Evolutionary conservation across 495 filamentous ascomycete species (phyloP), one percentile per base, ranked within the genome.

Genomic region (Apiosordaria backusii): DNA sequence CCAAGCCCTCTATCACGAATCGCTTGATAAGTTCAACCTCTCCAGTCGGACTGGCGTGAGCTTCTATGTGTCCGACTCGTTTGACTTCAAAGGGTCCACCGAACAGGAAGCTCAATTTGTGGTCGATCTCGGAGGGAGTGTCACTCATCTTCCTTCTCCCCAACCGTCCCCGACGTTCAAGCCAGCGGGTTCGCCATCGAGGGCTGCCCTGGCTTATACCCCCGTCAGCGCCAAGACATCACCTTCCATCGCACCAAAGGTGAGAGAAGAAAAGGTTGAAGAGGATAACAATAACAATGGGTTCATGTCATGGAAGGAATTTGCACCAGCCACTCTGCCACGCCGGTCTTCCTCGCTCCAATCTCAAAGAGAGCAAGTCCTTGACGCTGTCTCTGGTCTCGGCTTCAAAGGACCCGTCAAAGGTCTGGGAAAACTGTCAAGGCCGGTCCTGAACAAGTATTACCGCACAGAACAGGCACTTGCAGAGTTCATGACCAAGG

Each of bases 391-490:
- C 4, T 61, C 59, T 27, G 10, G 24, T 27, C 27, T 61, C 3
- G 57, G 57, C 19, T 24, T 61, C 15, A 61, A 61, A 3, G 52
- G 52, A 7, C 52, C 52, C 7, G 52, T 55, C n/a, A 55, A 55
- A 13, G 52, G 52, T 6, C 52, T 55, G 9, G 52, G 52, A n/a
- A 21, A 35, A 18, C 54, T 67, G 7, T 61, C 61, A 15, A 9
- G 19, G 27, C 66, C 66, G 10, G 19, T 58, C 2, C 15, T 65
- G 19, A 52, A 53, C 57, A 65, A 65, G 27, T 60, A 58, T 22
- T 59, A 55, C 50, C 21, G 24, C 22, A 29, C 64, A 9, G 26
- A 61, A 15, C 57, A 61, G 22, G 59, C 59, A 25, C 59, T 66
- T 0, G 18, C 22, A 18, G 7, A 40, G 21, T 66, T 66, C 27